phyloP scores from a whole-genome alignment of 2,329 filamentous ascomycete genomes.

The Pseudonectria buxi region DNA sequence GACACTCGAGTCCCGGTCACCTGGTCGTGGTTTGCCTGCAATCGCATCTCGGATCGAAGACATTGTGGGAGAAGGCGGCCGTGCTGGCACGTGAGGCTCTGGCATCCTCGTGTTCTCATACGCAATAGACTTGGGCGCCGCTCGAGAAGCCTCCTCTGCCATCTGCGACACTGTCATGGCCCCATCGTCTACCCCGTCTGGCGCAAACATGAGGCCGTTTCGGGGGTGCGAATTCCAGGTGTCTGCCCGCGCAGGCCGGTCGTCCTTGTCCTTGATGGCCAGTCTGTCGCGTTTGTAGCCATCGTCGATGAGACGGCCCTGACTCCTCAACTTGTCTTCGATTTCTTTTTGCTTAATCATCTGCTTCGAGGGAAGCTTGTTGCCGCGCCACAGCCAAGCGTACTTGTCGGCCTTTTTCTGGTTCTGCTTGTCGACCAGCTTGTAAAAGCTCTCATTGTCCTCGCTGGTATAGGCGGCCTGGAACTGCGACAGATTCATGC shows the following conservation, averaged over 20 bases:
- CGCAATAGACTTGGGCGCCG: constrained; percentile 68
- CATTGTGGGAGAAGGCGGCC: constrained; percentile 72
- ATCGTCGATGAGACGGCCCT: constrained; percentile 45
- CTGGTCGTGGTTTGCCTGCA: constrained; percentile 58
- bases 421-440: constrained; percentile 85
- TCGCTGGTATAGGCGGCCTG: constrained; percentile 94
- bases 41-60: constrained; percentile 82
- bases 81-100: constrained; percentile 33
- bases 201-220: constrained; percentile 83
- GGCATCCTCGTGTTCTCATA: constrained; percentile 81
- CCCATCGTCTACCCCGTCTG: constrained; percentile 56
- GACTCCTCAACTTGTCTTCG: constrained; percentile 44
- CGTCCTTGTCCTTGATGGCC: constrained; percentile 59
- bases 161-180: constrained; percentile 58
- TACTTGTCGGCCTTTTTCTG: constrained; percentile 77
- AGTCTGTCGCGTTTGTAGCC: constrained; percentile 52
- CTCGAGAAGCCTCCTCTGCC: constrained; percentile 63
- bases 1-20: constrained; percentile 54
- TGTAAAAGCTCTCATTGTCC: constrained; percentile 96
- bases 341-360: constrained; percentile 62
- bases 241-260: constrained; percentile 70
- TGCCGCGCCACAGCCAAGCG: constrained; percentile 80
- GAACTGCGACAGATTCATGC: constrained; percentile 76
- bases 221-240: constrained; percentile 67
- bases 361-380: constrained; percentile 78